Evolutionary conservation across 1,139 yeast genomes (phyloP), one percentile per base, ranked within the genome.

Genomic region (Ogataea hybrid): DNA sequence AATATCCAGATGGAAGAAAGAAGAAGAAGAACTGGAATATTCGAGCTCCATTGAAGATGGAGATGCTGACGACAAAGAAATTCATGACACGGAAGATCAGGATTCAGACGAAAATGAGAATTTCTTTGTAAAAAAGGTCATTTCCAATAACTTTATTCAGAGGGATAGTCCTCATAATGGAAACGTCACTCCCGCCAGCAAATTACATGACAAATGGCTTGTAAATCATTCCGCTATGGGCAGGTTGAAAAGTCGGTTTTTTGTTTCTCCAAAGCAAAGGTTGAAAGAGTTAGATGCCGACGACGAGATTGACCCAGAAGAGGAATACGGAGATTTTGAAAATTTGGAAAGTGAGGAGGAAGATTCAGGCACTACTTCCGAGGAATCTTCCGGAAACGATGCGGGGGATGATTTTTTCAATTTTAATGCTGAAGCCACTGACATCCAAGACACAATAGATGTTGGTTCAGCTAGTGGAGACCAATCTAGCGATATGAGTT

Each of bases 1-100:
- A 21, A 68, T 90, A 36, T 70, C 68, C 37, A 77, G 92, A 62
- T 90, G 97, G 96, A 79, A 63, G 51, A 68, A 73, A 25, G 79
- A 76, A 48, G 77, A 71, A 25, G 70, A 63, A 7, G 69, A 64
- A 20, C 56, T 59, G 8, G 52, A 6, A 6, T 18, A 5, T 18
- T 6, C 20, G 20, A 18, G 20, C 20, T 6, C 6, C 20, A 18
- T 6, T 18, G 20, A 18, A 18, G 20, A 18, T 18, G 20, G 20
- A 18, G 20, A 18, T 18, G 20, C 20, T 18, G 20, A 6, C 20
- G 7, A 18, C 8, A 18, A 6, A 18, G 7, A 11, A 6, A 37
- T 43, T 6, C 43, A 40, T 28, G 68, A 56, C 1, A 70, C 66
- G 3, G 75, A 69, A 4, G 77, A 68, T 16, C 77, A 68, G 16